Evolutionary conservation across 2,329 filamentous ascomycete species (phyloP), one percentile per base, ranked within the genome.

Genomic region (Ascochyta rabiei): DNA sequence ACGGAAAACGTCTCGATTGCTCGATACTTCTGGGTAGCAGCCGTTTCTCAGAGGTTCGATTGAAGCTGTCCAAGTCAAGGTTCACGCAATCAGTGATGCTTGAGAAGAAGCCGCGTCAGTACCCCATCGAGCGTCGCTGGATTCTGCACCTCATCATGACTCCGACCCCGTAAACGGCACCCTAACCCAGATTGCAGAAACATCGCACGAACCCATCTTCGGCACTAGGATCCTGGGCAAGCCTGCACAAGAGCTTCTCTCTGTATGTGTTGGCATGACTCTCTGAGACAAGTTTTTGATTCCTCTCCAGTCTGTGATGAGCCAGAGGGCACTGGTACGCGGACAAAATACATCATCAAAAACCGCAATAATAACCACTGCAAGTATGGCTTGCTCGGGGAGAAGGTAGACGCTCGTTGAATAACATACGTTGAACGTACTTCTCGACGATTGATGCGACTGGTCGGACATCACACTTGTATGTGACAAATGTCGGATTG

Each of bases 321-420:
- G 76, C 68, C 48, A 84, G 85, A 87, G 86, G 88, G 89, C 86
- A 77, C 53, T 53, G 28, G 70, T 81, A 82, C 87, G 83, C 90
- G 90, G 84, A 89, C 90, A 96, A 97, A 96, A 86, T 78, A 93
- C 91, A 88, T 96, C 91, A 83, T 82, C 83, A 96, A 97, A 97
- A 96, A 86, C 86, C 91, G 90, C 85, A 84, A 82, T 76, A 75
- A 79, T 73, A 56, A 63, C 56, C 59, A 62, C 44, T 68, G 65
- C 57, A 64, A 59, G 61, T 58, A 57, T 34, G 56, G 50, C 48
- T 61, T 48, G 51, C 48, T 65, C 66, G 61, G 57, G 60, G 62
- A 61, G 63, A 64, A 72, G 60, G 63, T 82, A 82, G 79, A 83
- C 82, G 84, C 80, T 84, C 82, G 81, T 79, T 81, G 81, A 71